Evolutionary conservation across 23 red algal species (phyloP), one percentile per base, ranked within the genome.

Genomic region (Rhodosorus marinus): DNA sequence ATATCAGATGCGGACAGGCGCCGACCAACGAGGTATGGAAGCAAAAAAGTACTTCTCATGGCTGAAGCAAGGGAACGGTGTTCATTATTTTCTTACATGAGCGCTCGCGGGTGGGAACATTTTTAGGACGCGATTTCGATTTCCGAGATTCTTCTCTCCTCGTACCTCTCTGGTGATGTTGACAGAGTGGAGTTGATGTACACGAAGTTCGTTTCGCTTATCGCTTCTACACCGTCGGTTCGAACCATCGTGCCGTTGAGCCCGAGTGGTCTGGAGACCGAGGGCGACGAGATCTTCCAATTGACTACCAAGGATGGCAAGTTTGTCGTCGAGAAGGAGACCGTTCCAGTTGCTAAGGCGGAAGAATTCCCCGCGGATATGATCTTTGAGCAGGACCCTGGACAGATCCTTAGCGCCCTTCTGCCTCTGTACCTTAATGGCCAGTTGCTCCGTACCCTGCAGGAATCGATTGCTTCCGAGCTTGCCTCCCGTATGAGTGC

Each of bases 321-420:
- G 9, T 70, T 92, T 24, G 59, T 51, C 7, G 83, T 92, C 51
- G 81, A 92, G 40, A 34, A 58, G 15, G 54, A 74, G 51, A 64
- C 65, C 1, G 34, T 72, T 8, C 57, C 59, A 30, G 55, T 46
- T 50, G 67, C 43, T 8, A 75, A 66, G 26, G 57, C 69, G 14
- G 66, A 63, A 9, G 64, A 64, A 1, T 80, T 98, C 57, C 72
- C 90, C 0, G 3, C 79, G 3, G 78, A 98, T 47, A 98, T 98
- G 90, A 98, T 98, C 74, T 98, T 85, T 24, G 90, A 98, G 66
- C 90, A 98, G 61, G 90, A 98, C 25, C 90, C 90, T 14, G 49
- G 81, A 14, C 90, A 98, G 41, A 71, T 98, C 6, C 72, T 98
- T 42, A 98, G 75, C 62, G 90, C 90, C 38, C 80, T 98, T 50